Base-by-base conservation (phyloP, 2,329 filamentous ascomycete genomes). In the Raffaelea albimanens region DNA sequence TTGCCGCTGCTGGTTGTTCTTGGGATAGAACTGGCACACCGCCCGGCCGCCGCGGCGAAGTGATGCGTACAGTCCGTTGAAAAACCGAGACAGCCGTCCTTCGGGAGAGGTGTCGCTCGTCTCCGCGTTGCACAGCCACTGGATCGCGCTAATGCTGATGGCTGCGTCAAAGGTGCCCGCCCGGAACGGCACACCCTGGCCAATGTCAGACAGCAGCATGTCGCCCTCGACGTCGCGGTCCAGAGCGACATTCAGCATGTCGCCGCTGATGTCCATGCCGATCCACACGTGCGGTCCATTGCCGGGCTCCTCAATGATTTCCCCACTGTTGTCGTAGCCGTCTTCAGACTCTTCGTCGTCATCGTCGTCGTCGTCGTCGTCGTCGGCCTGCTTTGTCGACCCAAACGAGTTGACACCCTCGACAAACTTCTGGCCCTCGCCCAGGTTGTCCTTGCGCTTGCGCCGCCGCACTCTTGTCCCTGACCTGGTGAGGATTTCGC, bases 81-180 rank as follows among this genome's bases (percentile, higher is more conserved):
- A 98, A 62, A 98, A 98, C 40, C 91, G 74, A 4, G 79, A 76
- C 22, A 98, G 67, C 5, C 93, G 72, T 0, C 85, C 87, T 23
- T 85, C 78, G 1, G 89, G 85, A 1, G 78, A 86, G 0, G 93
- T 90, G 44, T 94, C 88, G 60, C 80, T 87, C 50, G 78, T 86
- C 64, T 97, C 93, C 38, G 91, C 93, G 64, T 95, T 97, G 66
- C 93, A 98, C 25, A 98, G 74, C 93, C 93, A 98, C 66, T 98
- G 93, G n/a, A 98, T 85, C 1, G 93, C 93, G 56, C 82, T 88
- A 62, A 98, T 97, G 59, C 83, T 89, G 57, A 98, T 89, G 20
- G 93, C 93, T 0, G 91, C 93, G 63, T 98, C 93, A 61, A 98
- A 98, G 0, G 83, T 80, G 29, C 93, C 93, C 0, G 93, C 80